These are phyloP conservation scores for Cenchrus americanus DNA, from an alignment of 176 grass and related monocot species.

Conservation along the genomic window DNA sequence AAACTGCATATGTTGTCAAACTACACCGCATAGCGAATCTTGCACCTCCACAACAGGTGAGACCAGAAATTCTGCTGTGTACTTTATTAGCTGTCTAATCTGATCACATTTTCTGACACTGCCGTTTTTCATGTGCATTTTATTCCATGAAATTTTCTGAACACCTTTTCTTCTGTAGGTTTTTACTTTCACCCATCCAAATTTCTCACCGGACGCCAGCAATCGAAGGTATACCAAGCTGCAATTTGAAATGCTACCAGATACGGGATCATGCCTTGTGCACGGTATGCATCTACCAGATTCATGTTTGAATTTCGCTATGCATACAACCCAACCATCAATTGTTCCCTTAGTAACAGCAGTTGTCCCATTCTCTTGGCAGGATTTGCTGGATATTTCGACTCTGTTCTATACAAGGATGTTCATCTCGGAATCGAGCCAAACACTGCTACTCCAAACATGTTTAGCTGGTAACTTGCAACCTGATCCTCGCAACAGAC, in stretches of 20 bases:
- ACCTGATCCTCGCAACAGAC: background rate
- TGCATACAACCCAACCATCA: background rate
- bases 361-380: constrained; percentile 29
- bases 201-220: constrained; percentile 57
- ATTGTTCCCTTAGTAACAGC: background rate
- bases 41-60: constrained; percentile 79
- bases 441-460: constrained; percentile 90
- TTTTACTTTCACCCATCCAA: constrained; percentile 90
- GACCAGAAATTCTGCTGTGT: background rate
- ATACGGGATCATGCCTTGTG: constrained; percentile 83
- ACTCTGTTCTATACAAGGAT: constrained; percentile 85
- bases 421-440: constrained; percentile 98
- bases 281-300: constrained; percentile 72
- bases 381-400: constrained; percentile 99
- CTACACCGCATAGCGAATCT: constrained; percentile 87
- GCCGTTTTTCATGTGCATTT: background rate
- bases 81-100: constrained; percentile 11
- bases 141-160: constrained; percentile 24
- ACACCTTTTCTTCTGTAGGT: constrained; percentile 48
- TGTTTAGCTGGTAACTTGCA: constrained; percentile 93
- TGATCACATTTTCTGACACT: background rate
- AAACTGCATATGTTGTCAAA: constrained; percentile 99
- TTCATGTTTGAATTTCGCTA: constrained; percentile 19
- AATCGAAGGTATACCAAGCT: constrained; percentile 95
- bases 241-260: constrained; percentile 70